Evolutionary conservation across 2,329 filamentous ascomycete genomes (phyloP), one percentile per base, ranked within the genome.

Genomic region (Cladophialophora immunda): DNA sequence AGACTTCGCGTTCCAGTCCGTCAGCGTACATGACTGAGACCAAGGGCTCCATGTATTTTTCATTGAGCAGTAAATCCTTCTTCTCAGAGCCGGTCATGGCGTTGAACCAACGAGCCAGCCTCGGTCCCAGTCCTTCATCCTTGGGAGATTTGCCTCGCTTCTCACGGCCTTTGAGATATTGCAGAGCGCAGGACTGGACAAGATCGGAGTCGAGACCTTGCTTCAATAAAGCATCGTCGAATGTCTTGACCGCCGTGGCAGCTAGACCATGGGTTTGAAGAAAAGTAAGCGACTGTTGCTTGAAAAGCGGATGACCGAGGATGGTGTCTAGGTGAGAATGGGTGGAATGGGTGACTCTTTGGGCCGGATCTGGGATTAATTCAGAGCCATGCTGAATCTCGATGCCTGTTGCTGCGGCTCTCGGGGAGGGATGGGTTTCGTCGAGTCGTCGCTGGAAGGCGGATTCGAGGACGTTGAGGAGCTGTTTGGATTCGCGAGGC

Each of bases 401-500:
- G 29, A 68, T 64, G 58, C 72, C 68, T n/a, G 70, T 61, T 15
- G 69, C 67, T 58, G 71, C 36, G 15, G 65, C 63, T 47, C 69
- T 67, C n/a, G 72, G 70, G 34, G 75, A 73, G 19, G 83, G 84
- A 77, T 89, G 84, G 66, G 85, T 83, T 61, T 80, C 81, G 72
- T 90, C 87, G 50, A 91, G 83, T 66, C 90, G 87, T 58, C 83
- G 81, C 70, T 87, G 83, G 75, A 91, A 91, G 13, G 87, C 90
- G 47, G 82, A 83, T 25, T 87, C 89, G 69, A 91, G 82, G 22
- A 87, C 81, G 61, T 80, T 83, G 47, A 90, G 82, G 7, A 91
- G 80, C 71, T 87, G 84, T 68, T 86, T 81, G 17, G 85, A 87
- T 73, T 90, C 86, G 65, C 82, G 82, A 4, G 83, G 80, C 29